These are phyloP conservation scores for Metschnikowia similis DNA, from an alignment of 805 yeast species.

Conservation along the genomic window DNA sequence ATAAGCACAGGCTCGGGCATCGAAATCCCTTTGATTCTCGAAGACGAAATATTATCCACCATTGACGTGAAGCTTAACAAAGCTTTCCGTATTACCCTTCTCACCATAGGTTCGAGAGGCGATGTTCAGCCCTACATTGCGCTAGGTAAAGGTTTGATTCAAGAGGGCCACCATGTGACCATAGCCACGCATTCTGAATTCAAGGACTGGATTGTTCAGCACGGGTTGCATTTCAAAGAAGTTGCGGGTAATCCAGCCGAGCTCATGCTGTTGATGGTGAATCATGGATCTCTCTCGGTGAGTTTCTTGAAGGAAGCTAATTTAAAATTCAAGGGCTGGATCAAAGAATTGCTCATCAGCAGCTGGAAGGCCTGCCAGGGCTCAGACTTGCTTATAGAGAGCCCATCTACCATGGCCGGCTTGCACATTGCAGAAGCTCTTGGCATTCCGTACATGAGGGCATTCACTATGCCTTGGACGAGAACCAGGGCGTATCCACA, in stretches of 20 bases:
- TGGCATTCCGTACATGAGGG: conserved; percentile 85
- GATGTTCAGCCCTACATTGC: conserved; percentile 97
- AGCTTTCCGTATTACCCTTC: conserved; percentile 55
- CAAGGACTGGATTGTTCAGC: conserved; percentile 62
- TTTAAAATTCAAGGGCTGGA: conserved; percentile 76
- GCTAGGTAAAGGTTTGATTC: conserved; percentile 68
- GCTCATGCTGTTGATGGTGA: conserved; percentile 87
- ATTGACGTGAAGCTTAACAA: conserved; percentile 52
- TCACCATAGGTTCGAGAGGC: conserved; percentile 94
- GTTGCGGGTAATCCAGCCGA: conserved; percentile 94
- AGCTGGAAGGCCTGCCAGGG: conserved; percentile 88
- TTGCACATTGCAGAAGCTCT: conserved; percentile 92
- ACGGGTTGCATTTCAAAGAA: conserved; percentile 64
- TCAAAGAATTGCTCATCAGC: conserved; percentile 60
- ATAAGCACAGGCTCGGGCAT: conserved; percentile 56
- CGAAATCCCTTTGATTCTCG: conserved; percentile 65
- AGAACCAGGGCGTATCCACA: conserved; percentile 94
- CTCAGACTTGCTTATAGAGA: conserved; percentile 80
- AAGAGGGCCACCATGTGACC: conserved; percentile 79
- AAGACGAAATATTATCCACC: conserved; percentile 54
- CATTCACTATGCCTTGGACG: conserved; percentile 99
- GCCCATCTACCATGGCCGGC: conserved; percentile 97
- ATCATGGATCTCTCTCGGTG: conserved; percentile 83
- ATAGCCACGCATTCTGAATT: conserved; percentile 88
- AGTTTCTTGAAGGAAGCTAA: conserved; percentile 81